These are phyloP conservation scores for Stentor coeruleus DNA, from an alignment of 73 alveolate genomes.

Conservation along the genomic window DNA sequence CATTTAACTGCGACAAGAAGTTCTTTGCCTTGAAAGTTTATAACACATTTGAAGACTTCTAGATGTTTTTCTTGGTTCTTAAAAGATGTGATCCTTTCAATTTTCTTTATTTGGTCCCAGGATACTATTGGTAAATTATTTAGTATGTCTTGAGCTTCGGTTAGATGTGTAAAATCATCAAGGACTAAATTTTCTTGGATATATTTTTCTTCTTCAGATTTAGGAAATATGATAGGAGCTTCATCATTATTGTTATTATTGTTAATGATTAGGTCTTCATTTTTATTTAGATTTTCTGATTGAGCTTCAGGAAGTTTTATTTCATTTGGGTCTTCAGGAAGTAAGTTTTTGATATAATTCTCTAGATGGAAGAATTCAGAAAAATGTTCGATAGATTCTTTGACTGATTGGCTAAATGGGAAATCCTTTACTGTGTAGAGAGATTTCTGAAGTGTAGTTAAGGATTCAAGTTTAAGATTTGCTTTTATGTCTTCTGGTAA, in stretches of 20 bases:
- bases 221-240: not conserved
- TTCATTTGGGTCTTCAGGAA: not conserved
- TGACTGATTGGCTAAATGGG: not conserved
- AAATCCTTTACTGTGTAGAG: not conserved
- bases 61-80: not conserved
- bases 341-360: not conserved
- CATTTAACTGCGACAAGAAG: not conserved
- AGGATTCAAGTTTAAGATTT: not conserved
- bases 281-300: not conserved
- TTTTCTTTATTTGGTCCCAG: not conserved
- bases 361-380: not conserved
- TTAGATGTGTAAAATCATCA: too few species aligned
- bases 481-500: constrained; percentile 28
- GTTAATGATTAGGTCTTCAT: not conserved
- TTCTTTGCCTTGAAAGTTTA: not conserved
- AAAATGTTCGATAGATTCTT: too few species aligned
- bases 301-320: not conserved
- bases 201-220: not conserved
- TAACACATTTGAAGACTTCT: not conserved
- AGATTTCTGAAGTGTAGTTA: not conserved
- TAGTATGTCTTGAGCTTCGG: not conserved
- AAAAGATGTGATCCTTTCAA: not conserved
- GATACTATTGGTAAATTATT: not conserved
- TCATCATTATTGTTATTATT: not conserved
- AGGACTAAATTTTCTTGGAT: too few species aligned